phyloP scores from a whole-genome alignment of 2,329 filamentous ascomycete genomes.

The Penicillium digitatum region DNA sequence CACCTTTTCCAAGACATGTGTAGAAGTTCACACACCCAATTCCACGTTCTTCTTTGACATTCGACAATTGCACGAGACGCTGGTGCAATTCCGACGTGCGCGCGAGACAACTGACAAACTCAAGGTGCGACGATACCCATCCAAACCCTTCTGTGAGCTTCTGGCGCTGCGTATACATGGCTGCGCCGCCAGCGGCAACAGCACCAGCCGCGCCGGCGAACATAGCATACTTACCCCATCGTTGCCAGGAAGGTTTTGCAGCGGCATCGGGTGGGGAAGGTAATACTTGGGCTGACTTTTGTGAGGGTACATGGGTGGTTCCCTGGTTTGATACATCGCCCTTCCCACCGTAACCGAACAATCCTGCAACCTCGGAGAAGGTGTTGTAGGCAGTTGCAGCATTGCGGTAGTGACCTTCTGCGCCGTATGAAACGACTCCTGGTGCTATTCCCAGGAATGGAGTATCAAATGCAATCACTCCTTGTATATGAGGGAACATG shows the following conservation, averaged over 20 bases:
- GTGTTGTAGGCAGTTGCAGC: constrained; percentile 67
- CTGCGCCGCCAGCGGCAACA: constrained; percentile 74
- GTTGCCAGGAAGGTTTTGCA: constrained; percentile 59
- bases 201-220: constrained; percentile 77
- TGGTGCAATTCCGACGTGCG: constrained; percentile 76
- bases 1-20: constrained; percentile 71
- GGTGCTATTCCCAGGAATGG: constrained; percentile 63
- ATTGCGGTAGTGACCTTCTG: constrained; percentile 79
- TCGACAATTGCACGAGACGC: constrained; percentile 65
- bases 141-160: constrained; percentile 69
- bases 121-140: constrained; percentile 86
- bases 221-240: constrained; percentile 81
- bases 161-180: constrained; percentile 80
- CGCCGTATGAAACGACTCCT: constrained; percentile 52
- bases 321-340: constrained; percentile 18
- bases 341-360: constrained; percentile 62
- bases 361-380: constrained; percentile 58
- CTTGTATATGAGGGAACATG: constrained; percentile 92
- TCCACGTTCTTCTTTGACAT: constrained; percentile 59
- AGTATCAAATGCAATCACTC: constrained; percentile 88
- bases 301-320: constrained; percentile 8
- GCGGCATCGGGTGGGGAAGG: constrained; percentile 43
- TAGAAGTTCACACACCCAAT: constrained; percentile 85
- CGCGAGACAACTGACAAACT: constrained; percentile 86
- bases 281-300: constrained; percentile 20